A percentile compares a stretch with the other conserved stretches of the same genome.
Evolutionary conservation across 164 flowering plant genomes (phyloP).

Genomic region (Vitis riparia): DNA sequence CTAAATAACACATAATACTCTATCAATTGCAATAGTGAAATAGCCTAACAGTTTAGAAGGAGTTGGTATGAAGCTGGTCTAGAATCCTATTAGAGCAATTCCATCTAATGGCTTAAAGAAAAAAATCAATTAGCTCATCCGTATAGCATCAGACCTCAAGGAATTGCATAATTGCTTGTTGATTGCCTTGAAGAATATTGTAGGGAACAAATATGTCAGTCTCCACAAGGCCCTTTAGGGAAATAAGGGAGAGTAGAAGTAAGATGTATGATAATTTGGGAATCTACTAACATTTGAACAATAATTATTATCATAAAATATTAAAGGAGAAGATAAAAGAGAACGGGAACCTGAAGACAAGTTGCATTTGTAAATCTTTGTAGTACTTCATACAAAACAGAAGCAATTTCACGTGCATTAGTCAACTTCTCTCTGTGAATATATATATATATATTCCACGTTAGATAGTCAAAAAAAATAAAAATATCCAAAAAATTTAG

Average conservation of each 20-base stretch:
- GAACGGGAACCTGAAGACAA: conserved; percentile 51
- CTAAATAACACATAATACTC: not conserved
- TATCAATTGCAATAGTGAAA: not conserved
- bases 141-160: conserved; percentile 68
- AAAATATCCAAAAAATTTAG: not conserved
- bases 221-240: conserved; percentile 46
- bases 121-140: conserved; percentile 1
- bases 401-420: conserved; percentile 62
- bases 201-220: conserved; percentile 55
- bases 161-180: conserved; percentile 83
- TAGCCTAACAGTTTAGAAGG: not conserved
- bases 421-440: conserved; percentile 55
- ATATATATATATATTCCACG: not conserved
- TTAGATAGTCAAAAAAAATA: not conserved
- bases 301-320: not conserved
- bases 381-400: conserved; percentile 70
- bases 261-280: not conserved
- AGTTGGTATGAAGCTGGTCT: not conserved
- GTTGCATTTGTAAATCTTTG: conserved; percentile 53
- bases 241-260: not conserved
- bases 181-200: conserved; percentile 81
- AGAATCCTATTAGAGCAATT: not conserved
- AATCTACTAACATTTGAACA: conserved; percentile 1
- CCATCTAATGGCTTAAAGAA: conserved; percentile 3
- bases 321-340: not conserved